phyloP scores from a whole-genome alignment of 768 basidiomycete species.

The Lactarius hatsudake region DNA sequence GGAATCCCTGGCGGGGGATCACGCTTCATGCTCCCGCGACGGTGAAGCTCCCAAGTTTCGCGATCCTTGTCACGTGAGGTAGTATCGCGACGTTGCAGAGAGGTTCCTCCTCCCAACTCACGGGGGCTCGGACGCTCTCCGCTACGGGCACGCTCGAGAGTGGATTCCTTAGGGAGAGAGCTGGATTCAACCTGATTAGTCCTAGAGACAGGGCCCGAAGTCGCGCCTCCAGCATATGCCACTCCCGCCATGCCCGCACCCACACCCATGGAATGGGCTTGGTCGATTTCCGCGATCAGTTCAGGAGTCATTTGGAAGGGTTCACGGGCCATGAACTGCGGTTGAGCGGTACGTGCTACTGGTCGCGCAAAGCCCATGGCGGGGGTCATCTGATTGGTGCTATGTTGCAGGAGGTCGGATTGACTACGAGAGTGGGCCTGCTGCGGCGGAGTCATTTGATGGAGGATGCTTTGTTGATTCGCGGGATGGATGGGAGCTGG shows the following conservation, averaged over 20 bases:
- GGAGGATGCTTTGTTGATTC: constrained; percentile 14
- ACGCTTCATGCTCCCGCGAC: constrained; percentile 26
- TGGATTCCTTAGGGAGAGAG: constrained; percentile 25
- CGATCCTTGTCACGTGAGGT: constrained; percentile 17
- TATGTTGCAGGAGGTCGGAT: constrained; percentile 20
- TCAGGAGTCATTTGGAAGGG: constrained; percentile 22
- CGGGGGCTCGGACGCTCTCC: constrained; percentile 23
- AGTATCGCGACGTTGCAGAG: constrained; percentile 23
- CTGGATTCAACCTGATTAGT: constrained; percentile 17
- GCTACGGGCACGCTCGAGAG: constrained; percentile 21
- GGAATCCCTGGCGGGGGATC: constrained; percentile 14
- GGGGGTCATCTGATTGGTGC: constrained; percentile 20
- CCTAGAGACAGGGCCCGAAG: constrained; percentile 20
- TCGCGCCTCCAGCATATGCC: constrained; percentile 25
- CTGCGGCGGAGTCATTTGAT: constrained; percentile 14
- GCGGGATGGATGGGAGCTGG: constrained; percentile 17
- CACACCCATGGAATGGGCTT: constrained; percentile 9
- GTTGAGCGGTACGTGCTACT: constrained; percentile 12
- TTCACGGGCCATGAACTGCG: constrained; percentile 21
- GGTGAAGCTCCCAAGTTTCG: constrained; percentile 18
- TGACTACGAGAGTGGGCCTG: constrained; percentile 15
- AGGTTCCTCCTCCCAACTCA: constrained; percentile 8
- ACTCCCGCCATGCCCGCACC: constrained; percentile 24
- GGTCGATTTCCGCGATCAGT: constrained; percentile 25
- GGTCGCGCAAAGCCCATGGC: constrained; percentile 22